Base-by-base conservation (phyloP, 495 filamentous ascomycete genomes). In the Glonium stellatum region DNA sequence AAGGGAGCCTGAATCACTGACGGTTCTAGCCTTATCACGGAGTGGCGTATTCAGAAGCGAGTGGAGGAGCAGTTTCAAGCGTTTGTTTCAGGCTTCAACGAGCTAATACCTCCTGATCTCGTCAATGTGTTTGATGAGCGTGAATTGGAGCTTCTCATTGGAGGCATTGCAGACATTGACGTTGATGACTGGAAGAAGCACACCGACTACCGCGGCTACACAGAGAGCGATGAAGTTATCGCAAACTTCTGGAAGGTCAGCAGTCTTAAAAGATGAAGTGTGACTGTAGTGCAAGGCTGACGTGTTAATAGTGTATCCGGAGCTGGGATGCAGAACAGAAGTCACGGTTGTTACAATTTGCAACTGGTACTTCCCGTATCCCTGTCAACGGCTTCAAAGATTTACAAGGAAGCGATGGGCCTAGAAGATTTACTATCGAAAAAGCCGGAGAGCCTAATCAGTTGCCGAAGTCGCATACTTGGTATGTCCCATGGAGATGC, bases 151-250 rank as follows among this genome's bases (percentile, higher is more conserved):
- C 76, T 99, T 66, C 78, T 99, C 63, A 97, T 99, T 71, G 93
- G 93, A 62, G 93, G 93, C 80, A 99, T 99, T 70, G 95, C 93
- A 47, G 93, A 99, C 72, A 99, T 99, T 66, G 93, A 99, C 69
- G 95, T 99, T 19, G 93, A 97, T 51, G 93, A 99, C 73, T 99
- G 93, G 93, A 99, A 99, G 86, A 99, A 99, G 77, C 93, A 99
- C 76, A 99, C 93, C n/a, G 93, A 99, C 71, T 99, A 99, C 76
- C 85, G 93, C 60, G 93, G 93, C n/a, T 99, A 99, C 77, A 96
- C 95, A 41, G 93, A 99, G 75, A 85, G 83, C 54, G 95, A 97
- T 72, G 89, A 96, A 69, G 95, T 97, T 34, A 95, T 99, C 64
- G 85, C 88, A 71, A 92, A 91, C 77, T 99, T 99, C 82, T 99